Percentiles rank a stretch among this genome's conserved stretches.
phyloP scores from a whole-genome alignment of 768 basidiomycete species.

The Phylloporus sp. region DNA sequence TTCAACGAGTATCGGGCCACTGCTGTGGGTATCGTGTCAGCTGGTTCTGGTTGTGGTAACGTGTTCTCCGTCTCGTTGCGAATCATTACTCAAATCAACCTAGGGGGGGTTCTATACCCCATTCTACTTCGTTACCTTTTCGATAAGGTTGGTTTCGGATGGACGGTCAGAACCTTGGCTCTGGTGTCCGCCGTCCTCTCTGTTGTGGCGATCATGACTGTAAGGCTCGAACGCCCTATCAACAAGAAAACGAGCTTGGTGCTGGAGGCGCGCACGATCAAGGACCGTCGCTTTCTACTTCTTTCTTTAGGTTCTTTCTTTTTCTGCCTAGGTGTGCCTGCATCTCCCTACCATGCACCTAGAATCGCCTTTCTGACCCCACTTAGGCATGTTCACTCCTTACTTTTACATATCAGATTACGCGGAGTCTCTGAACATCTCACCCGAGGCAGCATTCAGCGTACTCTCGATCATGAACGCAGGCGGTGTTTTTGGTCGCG shows the following conservation, averaged over 20 bases:
- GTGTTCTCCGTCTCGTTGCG: conserved; percentile 8
- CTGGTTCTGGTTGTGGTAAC: conserved; percentile 63
- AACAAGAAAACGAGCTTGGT: conserved; percentile 18
- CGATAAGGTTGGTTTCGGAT: conserved; percentile 50
- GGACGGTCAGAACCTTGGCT: conserved; percentile 56
- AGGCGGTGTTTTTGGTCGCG: conserved; percentile 59
- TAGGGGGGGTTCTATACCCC: conserved; percentile 68
- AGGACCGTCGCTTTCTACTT: conserved; percentile 49
- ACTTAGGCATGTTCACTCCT: conserved; percentile 62
- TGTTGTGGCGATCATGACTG: conserved; percentile 41
- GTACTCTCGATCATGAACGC: conserved; percentile 66
- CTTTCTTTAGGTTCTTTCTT: conserved; percentile 52
- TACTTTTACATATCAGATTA: conserved; percentile 67
- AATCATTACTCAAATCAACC: conserved; percentile 16
- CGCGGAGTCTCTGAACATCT: conserved; percentile 38
- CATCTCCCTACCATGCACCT: neutral
- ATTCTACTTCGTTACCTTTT: conserved; percentile 59
- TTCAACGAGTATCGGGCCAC: conserved; percentile 64
- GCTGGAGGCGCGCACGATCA: conserved; percentile 30
- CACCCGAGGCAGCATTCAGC: conserved; percentile 42
- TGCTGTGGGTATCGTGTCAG: conserved; percentile 63
- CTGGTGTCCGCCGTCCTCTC: conserved; percentile 48
- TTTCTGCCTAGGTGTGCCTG: conserved; percentile 52
- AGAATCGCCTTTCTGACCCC: conserved; percentile 1
- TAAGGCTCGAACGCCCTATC: conserved; percentile 31